Evolutionary conservation across 768 basidiomycete genomes (phyloP), one percentile per base, ranked within the genome.

Genomic region (Rhizopogon rudus): DNA sequence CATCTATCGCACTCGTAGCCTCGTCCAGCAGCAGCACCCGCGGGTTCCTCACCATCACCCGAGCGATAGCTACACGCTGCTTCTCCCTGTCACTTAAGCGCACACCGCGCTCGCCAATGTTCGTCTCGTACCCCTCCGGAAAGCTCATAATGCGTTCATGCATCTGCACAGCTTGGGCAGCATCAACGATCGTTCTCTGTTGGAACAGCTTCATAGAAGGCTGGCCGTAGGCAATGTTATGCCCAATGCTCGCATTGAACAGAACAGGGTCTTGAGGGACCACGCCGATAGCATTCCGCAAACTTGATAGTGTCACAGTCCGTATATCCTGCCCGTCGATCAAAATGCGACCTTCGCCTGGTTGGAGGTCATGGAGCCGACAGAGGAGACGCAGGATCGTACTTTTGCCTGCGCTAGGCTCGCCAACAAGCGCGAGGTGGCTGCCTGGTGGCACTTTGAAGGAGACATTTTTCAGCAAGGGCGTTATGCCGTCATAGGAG

Each of bases 251-350:
- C 1, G 82, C 72, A 63, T 88, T 88, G 75, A 89, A 89, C 5
- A 88, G 73, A 12, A 88, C 80, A 14, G 81, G 48, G 16, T 49
- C 48, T 10, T 35, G 48, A 1, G 95, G 94, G 4, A 98, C 90
- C 29, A 93, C 89, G 17, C 93, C 93, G 57, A 98, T 91, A 0
- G 88, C 81, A 58, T 82, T 80, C 39, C 94, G 79, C 22, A 97
- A 71, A 53, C 86, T 88, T 35, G 78, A 72, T 65, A 95, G 91
- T 0, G 92, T 94, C 8, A 97, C 82, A 57, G 94, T 83, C 31
- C 88, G 84, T 53, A 98, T 88, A 62, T 97, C 91, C 63, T 89
- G 80, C 6, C 88, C 91, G 62, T 97, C 92, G 56, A 96, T 84
- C 46, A 84, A 70, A 60, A 96, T 93, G 40, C 86, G 75, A 14